Evolutionary conservation across 495 filamentous ascomycete genomes (phyloP).

Genomic region (Hypoxylon rickii): DNA sequence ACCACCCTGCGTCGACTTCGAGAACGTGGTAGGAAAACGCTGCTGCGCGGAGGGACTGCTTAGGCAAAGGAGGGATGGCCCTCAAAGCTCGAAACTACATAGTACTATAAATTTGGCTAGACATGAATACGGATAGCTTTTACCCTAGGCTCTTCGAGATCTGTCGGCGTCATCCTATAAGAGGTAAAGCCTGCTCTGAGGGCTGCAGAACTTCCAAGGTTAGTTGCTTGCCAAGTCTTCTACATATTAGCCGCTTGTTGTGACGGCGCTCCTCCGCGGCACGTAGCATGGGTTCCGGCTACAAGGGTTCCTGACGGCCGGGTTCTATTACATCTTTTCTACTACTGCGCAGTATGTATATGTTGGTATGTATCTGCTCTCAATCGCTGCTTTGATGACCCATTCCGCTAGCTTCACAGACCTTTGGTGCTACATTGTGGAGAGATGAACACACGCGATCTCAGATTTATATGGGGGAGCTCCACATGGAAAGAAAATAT

Average conservation of each 20-base stretch:
- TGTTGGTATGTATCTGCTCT: neutral
- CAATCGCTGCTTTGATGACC: neutral
- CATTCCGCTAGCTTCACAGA: conserved; percentile 12
- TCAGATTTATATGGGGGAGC: conserved; percentile 5
- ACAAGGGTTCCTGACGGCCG: conserved; percentile 15
- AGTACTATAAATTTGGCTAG: conserved; percentile 8
- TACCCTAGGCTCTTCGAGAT: conserved; percentile 8
- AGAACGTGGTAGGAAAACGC: no score
- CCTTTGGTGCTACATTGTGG: conserved; percentile 7
- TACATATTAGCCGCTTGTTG: conserved; percentile 18
- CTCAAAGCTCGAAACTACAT: conserved; percentile 22
- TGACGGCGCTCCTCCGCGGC: conserved; percentile 13
- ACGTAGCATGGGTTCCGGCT: conserved; percentile 18
- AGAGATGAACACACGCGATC: conserved; percentile 1
- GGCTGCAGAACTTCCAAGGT: conserved; percentile 4
- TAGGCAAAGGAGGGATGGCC: conserved; percentile 7
- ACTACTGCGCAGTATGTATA: neutral
- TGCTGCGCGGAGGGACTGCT: no score
- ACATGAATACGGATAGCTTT: conserved; percentile 24
- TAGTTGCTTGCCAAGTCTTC: conserved; percentile 11
- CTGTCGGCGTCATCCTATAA: conserved; percentile 10
- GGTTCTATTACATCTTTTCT: neutral
- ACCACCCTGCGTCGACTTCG: no score
- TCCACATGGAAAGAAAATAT: conserved; percentile 15
- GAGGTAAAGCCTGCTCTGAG: conserved; percentile 8